A percentile compares a stretch with the other conserved stretches of the same genome.
These are phyloP conservation scores for Fraxinus sp. DNA, from an alignment of 305 asterid genomes.

Conservation along the genomic window DNA sequence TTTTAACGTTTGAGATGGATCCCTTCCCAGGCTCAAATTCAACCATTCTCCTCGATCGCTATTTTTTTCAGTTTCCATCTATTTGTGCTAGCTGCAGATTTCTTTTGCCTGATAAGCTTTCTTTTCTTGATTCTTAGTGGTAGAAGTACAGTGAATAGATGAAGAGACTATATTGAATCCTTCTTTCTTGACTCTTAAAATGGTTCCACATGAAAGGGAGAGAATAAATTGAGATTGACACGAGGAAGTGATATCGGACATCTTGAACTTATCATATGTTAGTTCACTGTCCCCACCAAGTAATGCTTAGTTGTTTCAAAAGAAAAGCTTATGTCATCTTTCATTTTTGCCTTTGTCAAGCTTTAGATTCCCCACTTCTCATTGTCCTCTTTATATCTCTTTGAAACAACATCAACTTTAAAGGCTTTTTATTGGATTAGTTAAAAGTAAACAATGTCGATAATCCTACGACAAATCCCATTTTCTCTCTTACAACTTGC, in stretches of 20 bases:
- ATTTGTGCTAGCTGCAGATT: conserved; percentile 7
- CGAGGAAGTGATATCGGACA: conserved; percentile 47
- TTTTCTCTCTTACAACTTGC: conserved; percentile 23
- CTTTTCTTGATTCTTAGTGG: conserved; percentile 24
- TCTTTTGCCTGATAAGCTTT: conserved; percentile 10
- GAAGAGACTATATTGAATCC: conserved; percentile 34
- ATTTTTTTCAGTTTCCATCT: conserved; percentile 51
- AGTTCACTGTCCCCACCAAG: conserved; percentile 58
- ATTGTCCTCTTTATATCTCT: conserved; percentile 38
- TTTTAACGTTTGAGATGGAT: conserved; percentile 26
- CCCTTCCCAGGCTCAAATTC: conserved; percentile 59
- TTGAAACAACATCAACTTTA: conserved; percentile 43
- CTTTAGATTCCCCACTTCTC: conserved; percentile 63
- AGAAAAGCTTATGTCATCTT: conserved; percentile 53
- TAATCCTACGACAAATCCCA: conserved; percentile 28
- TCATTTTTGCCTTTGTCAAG: conserved; percentile 46
- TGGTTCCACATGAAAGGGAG: conserved; percentile 39
- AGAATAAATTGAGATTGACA: conserved; percentile 49
- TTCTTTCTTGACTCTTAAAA: conserved; percentile 39
- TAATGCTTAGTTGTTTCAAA: conserved; percentile 47
- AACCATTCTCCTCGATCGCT: conserved; percentile 60
- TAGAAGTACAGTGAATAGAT: conserved; percentile 23
- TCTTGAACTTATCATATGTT: conserved; percentile 36
- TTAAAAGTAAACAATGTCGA: conserved; percentile 40
- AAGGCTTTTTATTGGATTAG: conserved; percentile 39